Evolutionary conservation across 2,329 filamentous ascomycete species (phyloP).

Genomic region (Penicillium sp.): DNA sequence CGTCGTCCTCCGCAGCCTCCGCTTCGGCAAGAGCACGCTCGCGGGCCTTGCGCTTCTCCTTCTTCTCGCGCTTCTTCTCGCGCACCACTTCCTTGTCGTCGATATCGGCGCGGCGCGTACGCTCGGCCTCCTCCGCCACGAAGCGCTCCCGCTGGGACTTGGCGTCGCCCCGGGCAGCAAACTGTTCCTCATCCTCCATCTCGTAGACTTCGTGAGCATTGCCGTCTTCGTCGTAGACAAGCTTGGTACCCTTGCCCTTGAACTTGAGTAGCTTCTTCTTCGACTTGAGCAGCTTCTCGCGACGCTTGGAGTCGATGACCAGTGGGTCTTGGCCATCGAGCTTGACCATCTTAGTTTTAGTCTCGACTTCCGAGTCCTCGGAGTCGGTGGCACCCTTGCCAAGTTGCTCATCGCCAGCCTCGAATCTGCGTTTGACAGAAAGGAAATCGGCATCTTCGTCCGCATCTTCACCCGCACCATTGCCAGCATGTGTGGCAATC

Average conservation of each 20-base stretch:
- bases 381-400: slow-evolving; percentile 41
- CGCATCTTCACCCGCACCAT: slow-evolving; percentile 48
- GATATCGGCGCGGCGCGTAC: slow-evolving; percentile 73
- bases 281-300: slow-evolving; percentile 90
- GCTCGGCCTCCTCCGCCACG: slow-evolving; percentile 70
- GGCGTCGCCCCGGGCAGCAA: slow-evolving; percentile 71
- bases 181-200: slow-evolving; percentile 80
- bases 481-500: slow-evolving; percentile 35
- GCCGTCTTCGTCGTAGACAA: slow-evolving; percentile 92
- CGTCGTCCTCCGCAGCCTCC: slow-evolving; percentile 28
- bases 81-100: slow-evolving; percentile 80
- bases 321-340: slow-evolving; percentile 69
- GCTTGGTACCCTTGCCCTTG: slow-evolving; percentile 80
- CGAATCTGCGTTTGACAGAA: slow-evolving; percentile 83
- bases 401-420: slow-evolving; percentile 63
- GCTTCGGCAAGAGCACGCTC: slow-evolving; percentile 39
- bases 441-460: slow-evolving; percentile 80
- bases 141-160: slow-evolving; percentile 76
- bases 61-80: slow-evolving; percentile 63
- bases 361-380: slow-evolving; percentile 45
- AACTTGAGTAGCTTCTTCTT: slow-evolving; percentile 93
- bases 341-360: slow-evolving; percentile 41
- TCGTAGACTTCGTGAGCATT: slow-evolving; percentile 83
- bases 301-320: slow-evolving; percentile 88
- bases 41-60: slow-evolving; percentile 46